Percentiles rank a stretch among this genome's conserved stretches.
These are phyloP conservation scores for Coemansia sp. DNA, from an alignment of 192 early-diverging fungal genomes.

Conservation along the genomic window DNA sequence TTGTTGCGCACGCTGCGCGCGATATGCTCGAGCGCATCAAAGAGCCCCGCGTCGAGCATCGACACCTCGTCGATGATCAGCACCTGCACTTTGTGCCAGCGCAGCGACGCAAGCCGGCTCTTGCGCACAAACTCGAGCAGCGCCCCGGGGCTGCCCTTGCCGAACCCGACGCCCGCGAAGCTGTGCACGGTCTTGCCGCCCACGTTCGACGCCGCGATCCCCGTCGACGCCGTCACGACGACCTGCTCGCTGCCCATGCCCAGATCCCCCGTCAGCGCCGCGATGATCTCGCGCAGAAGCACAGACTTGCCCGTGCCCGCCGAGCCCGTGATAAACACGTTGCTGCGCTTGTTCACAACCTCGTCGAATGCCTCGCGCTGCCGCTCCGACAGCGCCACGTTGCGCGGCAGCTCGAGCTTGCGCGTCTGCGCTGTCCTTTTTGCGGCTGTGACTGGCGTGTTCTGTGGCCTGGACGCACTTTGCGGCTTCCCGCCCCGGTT, in stretches of 20 bases:
- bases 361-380: constrained; percentile 61
- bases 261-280: constrained; percentile 14
- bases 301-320: constrained; percentile 64
- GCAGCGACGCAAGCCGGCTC: constrained; percentile 33
- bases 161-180: constrained; percentile 67
- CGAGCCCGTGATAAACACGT: constrained; percentile 76
- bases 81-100: constrained; percentile 64
- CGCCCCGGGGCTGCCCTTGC: constrained; percentile 22
- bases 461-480: neutral
- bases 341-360: constrained; percentile 55
- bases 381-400: constrained; percentile 45
- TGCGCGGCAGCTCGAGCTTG: neutral
- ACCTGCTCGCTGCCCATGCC: constrained; percentile 13
- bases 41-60: constrained; percentile 71
- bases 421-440: neutral
- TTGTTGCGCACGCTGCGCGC: constrained; percentile 55
- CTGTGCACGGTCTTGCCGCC: constrained; percentile 73
- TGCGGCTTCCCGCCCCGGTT: neutral
- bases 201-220: constrained; percentile 80
- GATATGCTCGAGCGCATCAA: constrained; percentile 70
- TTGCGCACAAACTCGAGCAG: constrained; percentile 38
- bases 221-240: constrained; percentile 71
- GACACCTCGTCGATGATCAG: constrained; percentile 79
- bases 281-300: constrained; percentile 44
- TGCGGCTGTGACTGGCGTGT: neutral